Base-by-base conservation (phyloP, 2,329 filamentous ascomycete species). In the Diaporthe sp. region DNA sequence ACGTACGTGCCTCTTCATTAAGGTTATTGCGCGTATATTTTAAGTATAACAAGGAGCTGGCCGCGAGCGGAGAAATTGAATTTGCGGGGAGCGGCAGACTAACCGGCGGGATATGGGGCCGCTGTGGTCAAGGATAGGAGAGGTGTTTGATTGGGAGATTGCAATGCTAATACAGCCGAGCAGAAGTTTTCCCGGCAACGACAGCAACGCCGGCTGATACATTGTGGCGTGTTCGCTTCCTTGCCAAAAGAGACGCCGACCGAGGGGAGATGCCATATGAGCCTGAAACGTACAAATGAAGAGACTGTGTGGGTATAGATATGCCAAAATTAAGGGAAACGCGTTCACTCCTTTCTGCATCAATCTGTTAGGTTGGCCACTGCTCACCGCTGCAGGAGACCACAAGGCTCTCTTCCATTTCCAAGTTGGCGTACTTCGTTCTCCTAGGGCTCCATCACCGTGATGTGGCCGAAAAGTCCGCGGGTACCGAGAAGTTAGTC, bases 241-340 rank as follows among this genome's bases (percentile, higher is more conserved):
- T 25, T 42, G 19, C 28, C 65, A 55, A 55, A 69, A 15, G 9
- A 69, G n/a, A 55, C 65, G 65, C 49, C 34, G 49, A 55, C 49
- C 34, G 37, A 55, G 22, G 39, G 58, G 37, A 42, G 49, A 69
- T 69, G 65, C 31, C 49, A 69, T 22, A 28, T 69, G 46, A 55
- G 42, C 65, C 62, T 53, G 62, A 53, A 53, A 68, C 28, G 15
- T 34, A 49, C 22, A 53, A 28, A 5, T 42, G 22, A 42, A 69
- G 37, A 55, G 49, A 69, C 49, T 28, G 65, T 69, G 65, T 69
- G 65, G 65, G 65, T 69, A 55, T 55, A 69, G 49, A 9, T 42
- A 55, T 69, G 65, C 65, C 65, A 69, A 69, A 34, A 55, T 42
- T 28, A 28, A 9, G 10, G 49, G 15, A 42, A 6, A 42, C n/a